Evolutionary conservation across 2,329 filamentous ascomycete species (phyloP), one percentile per base, ranked within the genome.

Genomic region (Ophiostoma himal-ulmi): DNA sequence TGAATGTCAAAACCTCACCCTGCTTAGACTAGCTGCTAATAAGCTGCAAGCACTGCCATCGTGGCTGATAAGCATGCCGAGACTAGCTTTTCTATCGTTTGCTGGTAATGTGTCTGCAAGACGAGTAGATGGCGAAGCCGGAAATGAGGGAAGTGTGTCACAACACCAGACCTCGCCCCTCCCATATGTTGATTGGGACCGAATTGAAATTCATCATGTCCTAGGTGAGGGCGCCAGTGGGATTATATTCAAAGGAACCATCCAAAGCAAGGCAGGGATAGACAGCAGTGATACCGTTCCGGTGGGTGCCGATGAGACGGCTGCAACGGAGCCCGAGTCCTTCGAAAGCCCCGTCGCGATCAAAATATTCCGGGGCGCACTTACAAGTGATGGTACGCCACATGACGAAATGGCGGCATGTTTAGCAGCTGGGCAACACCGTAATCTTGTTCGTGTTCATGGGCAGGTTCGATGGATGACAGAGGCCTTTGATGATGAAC

Each of bases 341-440:
- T 44, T 34, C 11, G 48, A 37, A 20, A 60, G 57, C 5, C 68
- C 69, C 1, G 82, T 84, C 0, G 82, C 82, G 1, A 78, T 84
- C 75, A 84, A 84, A 74, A 75, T 84, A 7, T 84, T 84, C 76
- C 81, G 80, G 57, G 82, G 82, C n/a, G 76, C 79, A 10, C 76
- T 83, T 13, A 82, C 82, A 10, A 82, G 79, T 73, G 82, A 84
- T 72, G 82, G 83, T 17, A 81, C 79, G 5, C 82, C 83, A 0
- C 75, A 78, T n/a, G 82, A 84, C 74, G 83, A 84, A 75, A 82
- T 84, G 81, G 77, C 78, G 11, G 82, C 82, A 2, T 82, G 79
- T 70, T 78, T 84, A 68, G 77, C 78, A 0, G 83, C 83, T 0
- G 83, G 82, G 13, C 78, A 78, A 52, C 83, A 84, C 73, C 77